Base-by-base conservation (phyloP, 306 rosid species). In the Macrotyloma uniflorum region DNA sequence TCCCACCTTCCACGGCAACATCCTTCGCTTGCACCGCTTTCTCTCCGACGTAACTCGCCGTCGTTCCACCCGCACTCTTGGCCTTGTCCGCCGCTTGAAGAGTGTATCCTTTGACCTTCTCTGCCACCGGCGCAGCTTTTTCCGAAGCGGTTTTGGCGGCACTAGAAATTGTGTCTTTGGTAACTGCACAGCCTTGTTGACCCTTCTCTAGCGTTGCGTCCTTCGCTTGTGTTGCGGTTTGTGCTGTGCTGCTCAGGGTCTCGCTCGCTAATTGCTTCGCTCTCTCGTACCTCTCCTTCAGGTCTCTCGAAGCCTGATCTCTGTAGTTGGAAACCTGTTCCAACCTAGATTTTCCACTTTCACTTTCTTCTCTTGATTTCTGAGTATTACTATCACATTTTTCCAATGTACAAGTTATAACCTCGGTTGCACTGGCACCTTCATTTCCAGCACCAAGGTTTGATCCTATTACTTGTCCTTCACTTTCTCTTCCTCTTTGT, bases 21-120 rank as follows among this genome's bases (percentile, higher is more conserved):
- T 84, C 91, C 46, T 89, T 87, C 0, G 89, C 86, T 13, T 72
- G 59, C 33, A 6, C 87, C 0, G 87, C 88, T 51, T 84, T 88
- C 71, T 88, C 89, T 14, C 81, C 91, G 0, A 83, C 81, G 28
- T 77, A 80, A 14, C 81, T 79, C 1, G 54, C 76, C 5, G 91
- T 76, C n/a, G 79, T 78, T 59, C 76, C 84, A 0, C 88, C 73
- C 0, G 85, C 88, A 0, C 70, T 35, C 35, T 80, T 82, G 2
- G 87, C 81, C 54, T 30, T 61, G 9, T 75, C 89, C 1, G 85
- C 86, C 0, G 78, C 86, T 15, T 83, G 86, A 0, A 79, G 18
- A 0, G 90, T 83, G 73, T 51, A 83, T 19, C 20, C 83, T 28
- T 87, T 89, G 3, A 88, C 87, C 54, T 85, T 87, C 79, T 74